Evolutionary conservation across 2,329 filamentous ascomycete species (phyloP).

Genomic region (Elsinoe ampelina): DNA sequence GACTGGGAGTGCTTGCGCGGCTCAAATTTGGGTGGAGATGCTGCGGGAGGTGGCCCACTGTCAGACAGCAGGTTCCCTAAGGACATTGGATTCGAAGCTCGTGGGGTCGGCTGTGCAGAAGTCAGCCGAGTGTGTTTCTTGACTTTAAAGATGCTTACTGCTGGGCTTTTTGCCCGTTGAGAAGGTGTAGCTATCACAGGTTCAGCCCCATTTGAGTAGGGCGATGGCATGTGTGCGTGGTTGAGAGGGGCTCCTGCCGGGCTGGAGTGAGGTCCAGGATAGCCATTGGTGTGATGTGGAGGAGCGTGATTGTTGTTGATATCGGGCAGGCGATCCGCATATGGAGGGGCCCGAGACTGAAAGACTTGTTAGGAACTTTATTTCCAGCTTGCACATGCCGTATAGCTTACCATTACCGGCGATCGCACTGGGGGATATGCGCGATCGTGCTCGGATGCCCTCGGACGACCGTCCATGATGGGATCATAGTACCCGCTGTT

Average conservation of each 20-base stretch:
- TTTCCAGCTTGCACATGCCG: background rate
- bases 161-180: constrained; percentile 1
- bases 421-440: constrained; percentile 28
- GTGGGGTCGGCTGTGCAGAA: constrained; percentile 26
- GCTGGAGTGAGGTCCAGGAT: background rate
- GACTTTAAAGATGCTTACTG: background rate
- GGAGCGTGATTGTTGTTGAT: background rate
- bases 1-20: background rate
- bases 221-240: constrained; percentile 16
- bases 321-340: constrained; percentile 1
- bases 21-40: constrained; percentile 12
- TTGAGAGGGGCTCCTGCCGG: background rate
- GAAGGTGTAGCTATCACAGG: background rate
- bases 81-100: constrained; percentile 81
- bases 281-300: constrained; percentile 1
- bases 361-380: background rate
- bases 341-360: constrained; percentile 2
- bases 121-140: background rate
- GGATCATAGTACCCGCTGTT: constrained; percentile 42
- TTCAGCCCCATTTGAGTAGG: constrained; percentile 21
- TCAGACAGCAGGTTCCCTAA: constrained; percentile 88
- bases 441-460: constrained; percentile 26
- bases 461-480: constrained; percentile 35
- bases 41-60: constrained; percentile 7
- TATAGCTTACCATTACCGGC: constrained; percentile 21